Evolutionary conservation across 169 alveolate species (phyloP), one percentile per base, ranked within the genome.

Genomic region (Babesia divergens): DNA sequence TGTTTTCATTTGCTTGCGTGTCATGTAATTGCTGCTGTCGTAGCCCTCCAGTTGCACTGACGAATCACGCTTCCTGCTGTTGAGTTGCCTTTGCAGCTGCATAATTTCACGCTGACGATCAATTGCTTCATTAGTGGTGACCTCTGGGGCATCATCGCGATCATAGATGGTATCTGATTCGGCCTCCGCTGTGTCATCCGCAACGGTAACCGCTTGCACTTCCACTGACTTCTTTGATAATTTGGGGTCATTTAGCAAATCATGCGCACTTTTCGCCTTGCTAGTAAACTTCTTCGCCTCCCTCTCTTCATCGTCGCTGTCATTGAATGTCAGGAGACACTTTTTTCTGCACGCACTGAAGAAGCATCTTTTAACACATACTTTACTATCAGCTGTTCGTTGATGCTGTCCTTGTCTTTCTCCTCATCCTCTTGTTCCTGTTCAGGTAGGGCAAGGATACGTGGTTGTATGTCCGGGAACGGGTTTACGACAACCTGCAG

Each of bases 401-500:
- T 1, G 9, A 44, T 40, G 28, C 6, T 2, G 40, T 31, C 44
- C 26, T 60, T 44, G n/a, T 34, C 8, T 52, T 54, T 2, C 4
- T 47, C 56, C 49, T 51, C 75, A 9, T 79, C 83, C 24, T 79
- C 82, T 6, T 31, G 64, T 14, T 28, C 34, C 42, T 22, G 55
- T 29, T 44, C 72, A 13, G 26, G 16, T 1, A 52, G 14, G 42
- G 58, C 83, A n/a, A 79, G 42, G 38, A 79, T 29, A 8, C 87
- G 54, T 3, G 92, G 92, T 13, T 75, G 82, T 20, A 87, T 65
- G 68, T 87, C 91, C 40, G 79, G 85, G 67, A 87, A 87, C 0
- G 92, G 91, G 35, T 87, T 87, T 22, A 60, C 88, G 50, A 83
- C 65, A 6, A 87, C 87, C 89, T 86, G 66, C 13, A 53, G 28